These are phyloP conservation scores for Petunia secreta DNA, from an alignment of 257 asterid genomes.

Conservation along the genomic window DNA sequence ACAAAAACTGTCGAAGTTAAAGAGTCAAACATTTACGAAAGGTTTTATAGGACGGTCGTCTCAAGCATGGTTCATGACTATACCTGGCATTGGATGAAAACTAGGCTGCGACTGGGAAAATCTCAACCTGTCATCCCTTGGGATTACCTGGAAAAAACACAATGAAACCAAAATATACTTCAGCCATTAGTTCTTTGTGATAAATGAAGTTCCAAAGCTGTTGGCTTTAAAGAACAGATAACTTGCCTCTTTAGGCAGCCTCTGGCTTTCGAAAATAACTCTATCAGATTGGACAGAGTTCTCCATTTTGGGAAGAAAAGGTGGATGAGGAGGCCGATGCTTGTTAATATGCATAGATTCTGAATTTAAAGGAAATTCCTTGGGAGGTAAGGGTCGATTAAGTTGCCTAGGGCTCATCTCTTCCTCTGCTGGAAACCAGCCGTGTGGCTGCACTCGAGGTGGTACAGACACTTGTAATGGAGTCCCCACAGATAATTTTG, in stretches of 20 bases:
- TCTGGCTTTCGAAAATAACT: slow-evolving; percentile 62
- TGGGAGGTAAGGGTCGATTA: slow-evolving; percentile 54
- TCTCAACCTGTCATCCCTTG: slow-evolving; percentile 71
- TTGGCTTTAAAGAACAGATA: background rate
- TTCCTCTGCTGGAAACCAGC: slow-evolving; percentile 88
- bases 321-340: slow-evolving; percentile 59
- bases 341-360: slow-evolving; percentile 68
- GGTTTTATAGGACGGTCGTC: background rate
- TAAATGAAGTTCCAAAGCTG: slow-evolving; percentile 12
- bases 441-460: slow-evolving; percentile 68
- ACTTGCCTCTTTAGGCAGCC: slow-evolving; percentile 75
- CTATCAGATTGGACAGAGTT: slow-evolving; percentile 62
- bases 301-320: slow-evolving; percentile 73
- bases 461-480: slow-evolving; percentile 70
- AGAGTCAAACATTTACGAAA: background rate
- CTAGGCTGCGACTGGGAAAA: slow-evolving; percentile 60
- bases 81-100: slow-evolving; percentile 69
- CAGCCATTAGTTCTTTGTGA: background rate
- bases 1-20: background rate
- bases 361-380: slow-evolving; percentile 57
- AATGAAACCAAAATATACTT: slow-evolving; percentile 26
- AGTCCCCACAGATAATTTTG: slow-evolving; percentile 63
- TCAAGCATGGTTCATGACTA: slow-evolving; percentile 20
- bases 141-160: slow-evolving; percentile 54
- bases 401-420: slow-evolving; percentile 71